Evolutionary conservation across 2,329 filamentous ascomycete species (phyloP), one percentile per base, ranked within the genome.

Genomic region (Aspergillus clavatus): DNA sequence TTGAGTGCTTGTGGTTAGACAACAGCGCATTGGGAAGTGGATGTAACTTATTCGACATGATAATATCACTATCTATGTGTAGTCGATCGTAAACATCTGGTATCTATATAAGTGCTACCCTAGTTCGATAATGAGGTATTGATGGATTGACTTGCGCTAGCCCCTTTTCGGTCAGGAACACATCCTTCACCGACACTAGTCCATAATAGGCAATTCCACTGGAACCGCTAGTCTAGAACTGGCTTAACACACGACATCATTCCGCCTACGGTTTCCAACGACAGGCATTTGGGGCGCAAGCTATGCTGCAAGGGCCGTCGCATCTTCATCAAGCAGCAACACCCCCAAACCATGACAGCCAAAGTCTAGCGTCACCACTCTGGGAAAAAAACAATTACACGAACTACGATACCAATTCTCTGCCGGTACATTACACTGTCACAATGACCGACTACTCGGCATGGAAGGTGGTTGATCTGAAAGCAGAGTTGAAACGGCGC

Each of bases 391-490:
- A 26, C n/a, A 3, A 7, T 35, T 18, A 45, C 19, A 7, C 7
- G 7, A 16, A 47, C 40, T 42, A 48, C 48, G 51, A 36, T 11
- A 29, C 21, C 10, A 21, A 12, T 27, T n/a, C 35, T 29, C 28
- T 18, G 11, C 42, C 7, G 4, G n/a, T 53, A 51, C 29, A 47
- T 24, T 39, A 33, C 31, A 21, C 18, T 40, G 19, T 40, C 51
- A 62, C 31, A 26, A 79, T 78, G 76, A 68, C 70, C 48, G 75
- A 79, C 54, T 80, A 75, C 62, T 72, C 63, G 44, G 76, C 74
- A 66, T 76, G 83, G 59, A 90, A 87, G 69, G 87, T 91, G 51
- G 74, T 82, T 26, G 84, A 89, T 59, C 77, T 91, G 47, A 86
- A 84, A 67, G 80, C 80, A 18, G 85, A 89, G 72, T 76, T 90